Base-by-base conservation (phyloP, 345 rosid species). In the Eutrema yunnanense region DNA sequence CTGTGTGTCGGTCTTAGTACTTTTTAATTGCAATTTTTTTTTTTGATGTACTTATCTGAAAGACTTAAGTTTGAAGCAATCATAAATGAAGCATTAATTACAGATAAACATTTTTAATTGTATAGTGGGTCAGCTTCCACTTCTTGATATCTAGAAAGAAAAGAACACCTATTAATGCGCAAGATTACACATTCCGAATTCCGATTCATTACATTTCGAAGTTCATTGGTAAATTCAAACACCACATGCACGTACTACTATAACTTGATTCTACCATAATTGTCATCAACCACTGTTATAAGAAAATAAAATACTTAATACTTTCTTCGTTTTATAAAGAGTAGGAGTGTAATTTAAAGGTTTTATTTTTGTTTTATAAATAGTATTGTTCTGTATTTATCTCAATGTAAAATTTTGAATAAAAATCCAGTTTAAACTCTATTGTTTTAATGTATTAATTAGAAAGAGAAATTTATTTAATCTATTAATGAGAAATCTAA, bases 121-220 rank as follows among this genome's bases (percentile, higher is more conserved):
- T 8, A 29, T 52, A 4, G 62, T 42, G 66, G 8, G 67, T 47
- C 52, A 73, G 71, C 13, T 22, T 51, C 57, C n/a, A 41, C 32
- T 67, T 48, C 64, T 13, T 73, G 30, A 3, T 13, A 50, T 76
- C 72, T 78, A 42, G 54, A 58, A 68, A 30, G 64, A 69, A 47
- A 76, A 55, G 38, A 47, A 49, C 48, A 52, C 76, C 67, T 70
- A 43, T 2, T 47, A 29, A 70, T 76, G 75, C 58, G 76, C 68
- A 56, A 65, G 4, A 50, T 49, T 62, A 76, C 75, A 42, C 75
- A 49, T 71, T 64, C 61, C 73, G 2, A 59, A 59, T 48, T 29
- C 19, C 16, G 16, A 55, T 70, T 41, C 16, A 16, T 16, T 6
- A 19, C 32, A 9, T 30, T 42, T 74, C 34, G 19, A 67, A 47